phyloP scores from a whole-genome alignment of 345 rosid species.

The Capsella bursapastoris region DNA sequence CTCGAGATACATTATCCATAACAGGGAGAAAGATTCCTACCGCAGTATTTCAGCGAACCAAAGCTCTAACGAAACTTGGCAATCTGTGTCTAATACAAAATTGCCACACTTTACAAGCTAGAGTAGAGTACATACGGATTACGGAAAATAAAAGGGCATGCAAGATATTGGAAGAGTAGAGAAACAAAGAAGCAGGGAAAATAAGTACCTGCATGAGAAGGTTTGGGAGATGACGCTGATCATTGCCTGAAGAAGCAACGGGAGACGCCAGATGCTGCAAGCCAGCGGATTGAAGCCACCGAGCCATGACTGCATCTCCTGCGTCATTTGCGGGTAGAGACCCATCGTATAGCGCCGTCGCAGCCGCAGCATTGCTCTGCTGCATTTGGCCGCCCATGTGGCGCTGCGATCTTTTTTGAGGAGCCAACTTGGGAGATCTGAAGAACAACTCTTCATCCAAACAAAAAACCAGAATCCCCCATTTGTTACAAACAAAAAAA shows the following conservation, averaged over 20 bases:
- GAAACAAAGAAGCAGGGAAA: constrained; percentile 33
- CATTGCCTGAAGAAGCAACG: constrained; percentile 74
- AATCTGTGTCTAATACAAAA: background rate
- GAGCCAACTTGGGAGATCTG: constrained; percentile 97
- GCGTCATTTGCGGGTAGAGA: constrained; percentile 68
- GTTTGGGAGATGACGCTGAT: constrained; percentile 89
- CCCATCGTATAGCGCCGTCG: constrained; percentile 85
- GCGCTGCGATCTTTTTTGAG: constrained; percentile 99
- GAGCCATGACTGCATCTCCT: constrained; percentile 98
- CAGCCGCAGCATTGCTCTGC: constrained; percentile 89
- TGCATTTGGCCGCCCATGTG: constrained; percentile 99
- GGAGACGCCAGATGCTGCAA: constrained; percentile 99
- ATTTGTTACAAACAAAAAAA: background rate
- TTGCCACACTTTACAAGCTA: constrained; percentile 6
- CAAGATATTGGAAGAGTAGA: constrained; percentile 50
- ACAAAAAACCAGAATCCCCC: constrained; percentile 28
- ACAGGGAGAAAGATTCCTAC: background rate
- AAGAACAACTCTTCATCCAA: constrained; percentile 55
- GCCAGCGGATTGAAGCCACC: constrained; percentile 99
- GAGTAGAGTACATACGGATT: background rate
- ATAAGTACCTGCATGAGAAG: constrained; percentile 80
- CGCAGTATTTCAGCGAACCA: background rate
- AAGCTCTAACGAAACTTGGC: background rate
- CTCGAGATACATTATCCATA: background rate
- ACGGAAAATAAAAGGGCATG: constrained; percentile 21